Conservation (phyloP, 1,284 basidiomycete genomes). For the Heliocybe sulcata region DNA sequence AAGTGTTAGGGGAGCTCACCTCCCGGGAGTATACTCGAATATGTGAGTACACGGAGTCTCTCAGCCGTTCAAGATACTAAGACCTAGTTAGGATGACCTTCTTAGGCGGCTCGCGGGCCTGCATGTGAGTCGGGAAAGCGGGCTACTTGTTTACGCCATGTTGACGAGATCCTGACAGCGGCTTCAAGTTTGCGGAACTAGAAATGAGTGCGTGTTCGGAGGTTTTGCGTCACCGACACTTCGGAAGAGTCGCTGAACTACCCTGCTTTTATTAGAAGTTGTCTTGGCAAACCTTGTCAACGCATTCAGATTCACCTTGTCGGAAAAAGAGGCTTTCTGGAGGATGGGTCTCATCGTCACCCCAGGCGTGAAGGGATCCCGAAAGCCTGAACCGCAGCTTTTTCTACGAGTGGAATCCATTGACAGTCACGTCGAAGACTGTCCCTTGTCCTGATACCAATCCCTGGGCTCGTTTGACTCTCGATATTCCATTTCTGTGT, state of each 20-base stretch:
- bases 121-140: slow-evolving; percentile 10
- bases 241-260: too few species aligned
- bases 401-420: neutral
- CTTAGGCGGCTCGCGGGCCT: slow-evolving; percentile 9
- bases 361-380: neutral
- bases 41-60: neutral
- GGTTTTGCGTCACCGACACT: neutral
- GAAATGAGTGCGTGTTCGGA: slow-evolving; percentile 13
- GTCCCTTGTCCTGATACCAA: too few species aligned
- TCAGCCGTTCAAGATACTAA: neutral
- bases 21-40: slow-evolving; percentile 3
- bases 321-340: neutral
- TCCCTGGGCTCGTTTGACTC: too few species aligned
- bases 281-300: neutral
- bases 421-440: neutral
- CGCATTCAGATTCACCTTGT: neutral
- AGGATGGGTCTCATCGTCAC: neutral
- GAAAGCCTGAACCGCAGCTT: neutral
- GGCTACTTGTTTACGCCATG: too few species aligned
- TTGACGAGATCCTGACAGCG: too few species aligned
- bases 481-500: neutral
- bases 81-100: slow-evolving; percentile 8
- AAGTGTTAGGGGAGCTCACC: neutral
- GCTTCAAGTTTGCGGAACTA: slow-evolving; percentile 16
- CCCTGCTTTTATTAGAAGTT: neutral